Base-by-base conservation (phyloP, 441 rosid genomes). In the Gossypium trilobum region DNA sequence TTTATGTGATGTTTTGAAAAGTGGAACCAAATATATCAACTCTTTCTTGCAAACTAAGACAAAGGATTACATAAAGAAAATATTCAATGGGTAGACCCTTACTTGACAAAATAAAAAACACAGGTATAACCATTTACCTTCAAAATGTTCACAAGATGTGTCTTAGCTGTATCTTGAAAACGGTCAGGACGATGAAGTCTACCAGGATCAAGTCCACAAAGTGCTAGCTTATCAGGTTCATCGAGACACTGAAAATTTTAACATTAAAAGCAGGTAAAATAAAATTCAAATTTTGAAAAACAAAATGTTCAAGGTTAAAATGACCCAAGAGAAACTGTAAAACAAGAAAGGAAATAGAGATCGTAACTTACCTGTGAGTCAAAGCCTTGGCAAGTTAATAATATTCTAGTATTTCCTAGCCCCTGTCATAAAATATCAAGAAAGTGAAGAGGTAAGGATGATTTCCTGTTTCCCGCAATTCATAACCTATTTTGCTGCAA, bases 141-240 rank as follows among this genome's bases (percentile, higher is more conserved):
- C 73, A 91, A 78, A 62, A 88, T 73, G 78, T 91, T 91, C 71
- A 84, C 84, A 39, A 86, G 80, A 61, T 84, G 81, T 42, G 84
- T 70, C 74, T 84, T 84, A 23, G 75, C 65, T 77, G 84, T 78
- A 80, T 91, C 97, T 80, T 91, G 93, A 73, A 91, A 80, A 77
- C 97, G 97, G 81, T 89, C 97, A 77, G 79, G 80, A 65, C 97
- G 91, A 57, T 89, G 84, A 78, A 91, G 93, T 73, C 80, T 78
- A 76, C 63, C 77, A 79, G 95, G 87, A 85, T 89, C 91, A 74
- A 91, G 90, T 73, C 97, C 97, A 77, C 95, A 89, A 58, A 89
- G 77, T 69, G 78, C 91, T 69, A 91, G 76, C 81, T 89, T 89
- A 73, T 87, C 86, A 75, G 97, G 95, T 81, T 80, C 84, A 79